phyloP scores from a whole-genome alignment of 371 early-diverging fungal genomes.

The Syncephalastrum sp. region DNA sequence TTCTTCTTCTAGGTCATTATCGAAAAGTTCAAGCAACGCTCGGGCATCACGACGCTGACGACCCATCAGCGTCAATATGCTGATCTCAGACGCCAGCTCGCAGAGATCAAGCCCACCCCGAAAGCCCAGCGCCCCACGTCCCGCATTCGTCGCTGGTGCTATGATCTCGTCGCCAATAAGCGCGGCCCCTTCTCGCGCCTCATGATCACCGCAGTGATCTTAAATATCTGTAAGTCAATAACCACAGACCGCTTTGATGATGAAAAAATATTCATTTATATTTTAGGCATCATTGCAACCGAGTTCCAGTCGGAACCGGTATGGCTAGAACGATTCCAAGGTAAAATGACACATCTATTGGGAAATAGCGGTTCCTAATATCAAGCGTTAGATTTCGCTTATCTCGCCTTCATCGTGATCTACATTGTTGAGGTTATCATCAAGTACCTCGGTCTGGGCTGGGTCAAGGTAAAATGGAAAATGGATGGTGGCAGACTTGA shows the following conservation, averaged over 20 bases:
- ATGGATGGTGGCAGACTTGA: neutral
- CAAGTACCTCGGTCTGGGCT: constrained; percentile 52
- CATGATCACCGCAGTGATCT: constrained; percentile 45
- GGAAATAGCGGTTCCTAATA: neutral
- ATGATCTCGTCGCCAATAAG: constrained; percentile 51
- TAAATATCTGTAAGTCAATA: constrained; percentile 41
- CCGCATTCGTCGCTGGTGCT: constrained; percentile 45
- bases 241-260: neutral
- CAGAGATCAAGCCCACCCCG: constrained; percentile 54
- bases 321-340: constrained; percentile 41
- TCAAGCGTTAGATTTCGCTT: constrained; percentile 39
- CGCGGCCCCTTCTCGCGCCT: constrained; percentile 49
- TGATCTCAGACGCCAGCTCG: constrained; percentile 55
- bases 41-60: constrained; percentile 57
- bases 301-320: constrained; percentile 50
- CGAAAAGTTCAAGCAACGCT: constrained; percentile 61
- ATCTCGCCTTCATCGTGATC: constrained; percentile 42
- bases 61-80: constrained; percentile 54
- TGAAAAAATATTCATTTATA: neutral
- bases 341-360: constrained; percentile 11
- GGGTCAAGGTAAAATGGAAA: constrained; percentile 44
- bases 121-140: constrained; percentile 47
- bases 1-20: constrained; percentile 42
- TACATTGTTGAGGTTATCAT: constrained; percentile 49
- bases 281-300: constrained; percentile 30